Conservation (phyloP, 2,329 filamentous ascomycete species). For the Exophiala calicioides region DNA sequence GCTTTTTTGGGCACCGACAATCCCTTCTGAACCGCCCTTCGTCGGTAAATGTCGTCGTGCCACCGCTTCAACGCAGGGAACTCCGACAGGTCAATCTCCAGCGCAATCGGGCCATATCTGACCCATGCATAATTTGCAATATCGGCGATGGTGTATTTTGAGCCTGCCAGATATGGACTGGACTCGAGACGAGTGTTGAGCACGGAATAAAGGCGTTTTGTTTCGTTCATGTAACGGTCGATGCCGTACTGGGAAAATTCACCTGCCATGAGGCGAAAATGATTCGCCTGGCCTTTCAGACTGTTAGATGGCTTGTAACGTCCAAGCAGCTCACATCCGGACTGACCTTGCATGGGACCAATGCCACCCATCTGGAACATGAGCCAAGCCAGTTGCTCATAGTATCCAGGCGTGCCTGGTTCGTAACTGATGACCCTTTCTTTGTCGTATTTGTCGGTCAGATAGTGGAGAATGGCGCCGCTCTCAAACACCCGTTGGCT, state of each 20-base stretch:
- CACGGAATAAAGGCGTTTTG: constrained; percentile 49
- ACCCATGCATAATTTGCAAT: constrained; percentile 50
- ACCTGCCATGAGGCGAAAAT: constrained; percentile 48
- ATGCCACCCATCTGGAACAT: constrained; percentile 46
- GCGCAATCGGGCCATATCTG: constrained; percentile 23
- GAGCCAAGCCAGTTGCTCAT: constrained; percentile 48
- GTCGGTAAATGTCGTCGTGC: constrained; percentile 33
- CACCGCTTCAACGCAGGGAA: constrained; percentile 38
- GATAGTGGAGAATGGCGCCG: constrained; percentile 49
- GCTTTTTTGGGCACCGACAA: not conserved
- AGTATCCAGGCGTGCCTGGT: constrained; percentile 44
- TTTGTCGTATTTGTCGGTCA: constrained; percentile 47
- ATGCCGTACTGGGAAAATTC: constrained; percentile 48
- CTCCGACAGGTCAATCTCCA: constrained; percentile 36
- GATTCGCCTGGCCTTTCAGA: constrained; percentile 46
- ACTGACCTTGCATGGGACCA: constrained; percentile 45
- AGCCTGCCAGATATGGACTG: constrained; percentile 46
- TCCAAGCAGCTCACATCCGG: not conserved
- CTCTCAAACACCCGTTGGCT: constrained; percentile 46
- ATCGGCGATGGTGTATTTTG: constrained; percentile 52
- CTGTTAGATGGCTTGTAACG: not conserved
- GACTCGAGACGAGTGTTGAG: constrained; percentile 46
- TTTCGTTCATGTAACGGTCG: constrained; percentile 50
- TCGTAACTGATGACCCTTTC: constrained; percentile 45
- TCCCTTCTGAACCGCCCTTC: constrained; percentile 33